Evolutionary conservation across 108 stramenopile species (phyloP), one percentile per base, ranked within the genome.

Genomic region (Discostella stelligeroides): DNA sequence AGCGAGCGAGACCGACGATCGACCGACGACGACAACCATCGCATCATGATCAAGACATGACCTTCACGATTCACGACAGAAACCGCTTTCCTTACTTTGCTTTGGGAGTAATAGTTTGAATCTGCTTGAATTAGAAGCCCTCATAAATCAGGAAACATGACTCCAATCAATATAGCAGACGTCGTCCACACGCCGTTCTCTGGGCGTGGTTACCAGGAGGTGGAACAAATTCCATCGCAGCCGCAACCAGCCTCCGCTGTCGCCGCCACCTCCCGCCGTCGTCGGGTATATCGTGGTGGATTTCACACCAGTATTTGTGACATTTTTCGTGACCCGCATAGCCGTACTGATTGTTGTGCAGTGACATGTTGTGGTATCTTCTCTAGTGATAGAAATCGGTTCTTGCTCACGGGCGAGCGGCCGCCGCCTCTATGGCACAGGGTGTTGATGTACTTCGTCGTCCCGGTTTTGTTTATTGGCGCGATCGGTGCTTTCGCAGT

Each of bases 311-410:
- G 45, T 29, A 82, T 82, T 18, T 82, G 81, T 23, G 49, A 66
- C 13, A 66, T 82, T 48, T 82, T 82, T 42, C 46, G 48, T 1
- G 65, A 82, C 42, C 81, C 81, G 1, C 15, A 45, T 11, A 55
- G 81, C 18, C 56, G 71, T 15, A 77, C 81, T 12, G 79, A 80
- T 45, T 82, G 81, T 59, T 82, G 81, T 37, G 57, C 73, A 17
- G 47, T 82, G 43, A 76, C 81, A 12, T 82, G 81, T 29, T 82
- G 66, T 29, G 81, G 81, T 1, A 63, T 82, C 21, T 21, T 82
- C 1, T 56, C 73, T 14, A 56, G 43, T 41, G 81, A 82, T 53
- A 63, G 76, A 1, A 73, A 55, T 46, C 75, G 64, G 12, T 82
- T 61, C 30, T 40, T 82, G 23, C 38, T 77, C 34, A 58, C 70